Evolutionary conservation across 306 rosid species (phyloP), one percentile per base, ranked within the genome.

Genomic region (Vigna reflexopilosa): DNA sequence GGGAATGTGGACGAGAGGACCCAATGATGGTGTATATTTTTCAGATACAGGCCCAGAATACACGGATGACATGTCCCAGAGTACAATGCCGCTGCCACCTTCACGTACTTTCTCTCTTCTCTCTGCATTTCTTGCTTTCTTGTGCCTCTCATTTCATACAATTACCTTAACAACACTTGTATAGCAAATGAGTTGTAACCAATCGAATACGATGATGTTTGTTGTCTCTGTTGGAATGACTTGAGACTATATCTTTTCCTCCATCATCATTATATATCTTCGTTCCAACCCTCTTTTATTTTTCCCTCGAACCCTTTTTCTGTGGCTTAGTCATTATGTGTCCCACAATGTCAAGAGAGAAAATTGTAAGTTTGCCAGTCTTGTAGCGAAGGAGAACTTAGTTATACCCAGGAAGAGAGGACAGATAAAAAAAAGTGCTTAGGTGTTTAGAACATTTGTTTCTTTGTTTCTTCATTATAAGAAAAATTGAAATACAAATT

Each of bases 1-100:
- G 30, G 88, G 88, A 15, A 85, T 81, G 88, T 85, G 88, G 88
- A 85, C 72, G 38, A 73, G 88, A 70, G 88, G 83, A 24, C 76
- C 83, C 52, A 81, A 69, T 9, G 77, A 69, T 15, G 81, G 66
- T 4, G 51, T 47, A 62, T 80, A 52, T 38, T 17, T 81, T 13
- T 13, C 88, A 54, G 68, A 34, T 52, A 42, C 19, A 0, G 88
- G 85, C 26, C 73, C 63, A 17, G 81, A 81, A 3, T 85, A 73
- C 79, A 77, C 85, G 0, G 88, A 81, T 22, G 88, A 85, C 9
- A 85, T 81, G 88, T 79, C 88, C 4, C 20, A 1, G 5, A 69
- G 24, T 42, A 11, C 76, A 32, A 73, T 72, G 72, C 16, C 2
- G 72, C 44, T 45, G 36, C 51, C 54, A 16, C 67, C 67, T 48